Evolutionary conservation across 202 grass and related monocot genomes (phyloP).

Genomic region (Dendrocalamus latiflorus): DNA sequence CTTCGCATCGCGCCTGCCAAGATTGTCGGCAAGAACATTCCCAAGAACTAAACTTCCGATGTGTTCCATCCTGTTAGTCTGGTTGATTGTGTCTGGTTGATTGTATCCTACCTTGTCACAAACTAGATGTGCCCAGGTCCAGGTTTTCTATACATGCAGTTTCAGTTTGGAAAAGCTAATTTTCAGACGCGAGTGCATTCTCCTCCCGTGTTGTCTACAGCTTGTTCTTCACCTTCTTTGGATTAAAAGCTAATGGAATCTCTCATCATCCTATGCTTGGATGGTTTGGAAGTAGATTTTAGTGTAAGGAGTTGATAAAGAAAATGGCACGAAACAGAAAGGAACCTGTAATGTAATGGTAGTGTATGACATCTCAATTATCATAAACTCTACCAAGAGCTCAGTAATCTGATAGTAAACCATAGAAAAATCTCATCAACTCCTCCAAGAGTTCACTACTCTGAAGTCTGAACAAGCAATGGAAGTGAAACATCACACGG

Average conservation of each 20-base stretch:
- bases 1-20: slow-evolving; percentile 85
- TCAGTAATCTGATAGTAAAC: background rate
- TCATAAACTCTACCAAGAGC: background rate
- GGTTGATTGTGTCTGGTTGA: too few species aligned
- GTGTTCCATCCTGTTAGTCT: background rate
- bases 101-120: background rate
- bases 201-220: background rate
- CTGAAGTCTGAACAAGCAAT: background rate
- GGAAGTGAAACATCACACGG: background rate
- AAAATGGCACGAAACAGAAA: background rate
- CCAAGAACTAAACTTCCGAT: slow-evolving; percentile 60
- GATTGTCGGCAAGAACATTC: slow-evolving; percentile 96
- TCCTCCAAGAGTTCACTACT: background rate
- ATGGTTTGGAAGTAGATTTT: background rate
- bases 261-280: background rate
- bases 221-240: background rate
- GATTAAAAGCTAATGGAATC: background rate
- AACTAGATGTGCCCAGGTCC: slow-evolving; percentile 25
- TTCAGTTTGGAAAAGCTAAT: slow-evolving; percentile 11
- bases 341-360: background rate
- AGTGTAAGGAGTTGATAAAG: background rate
- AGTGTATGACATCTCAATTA: background rate
- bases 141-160: slow-evolving; percentile 26
- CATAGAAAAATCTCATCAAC: background rate
- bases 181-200: background rate